These are phyloP conservation scores for Kazachstania sp. DNA, from an alignment of 1,139 yeast species.

Conservation along the genomic window DNA sequence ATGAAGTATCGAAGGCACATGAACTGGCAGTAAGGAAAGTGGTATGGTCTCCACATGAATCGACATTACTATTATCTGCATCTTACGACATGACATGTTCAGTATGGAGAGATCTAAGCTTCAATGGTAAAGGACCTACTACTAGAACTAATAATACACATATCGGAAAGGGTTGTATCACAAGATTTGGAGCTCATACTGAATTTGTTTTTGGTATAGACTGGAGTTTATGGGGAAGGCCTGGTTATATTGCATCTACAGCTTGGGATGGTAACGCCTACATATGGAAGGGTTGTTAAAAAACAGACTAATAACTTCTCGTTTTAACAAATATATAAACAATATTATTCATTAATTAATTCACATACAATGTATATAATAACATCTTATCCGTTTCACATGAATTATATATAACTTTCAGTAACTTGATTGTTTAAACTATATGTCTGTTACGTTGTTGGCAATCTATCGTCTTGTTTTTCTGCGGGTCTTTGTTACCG, in stretches of 20 bases:
- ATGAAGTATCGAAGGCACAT: conserved; percentile 69
- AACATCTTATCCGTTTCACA: no score
- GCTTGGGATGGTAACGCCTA: conserved; percentile 97
- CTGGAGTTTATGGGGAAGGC: conserved; percentile 94
- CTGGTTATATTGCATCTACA: conserved; percentile 90
- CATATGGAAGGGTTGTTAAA: conserved; percentile 61
- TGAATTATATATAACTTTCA: no score
- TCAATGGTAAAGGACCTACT: conserved; percentile 39
- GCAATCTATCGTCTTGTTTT: no score
- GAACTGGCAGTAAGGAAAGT: conserved; percentile 80
- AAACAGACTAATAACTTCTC: no score
- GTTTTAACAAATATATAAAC: neutral
- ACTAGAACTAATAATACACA: conserved; percentile 37
- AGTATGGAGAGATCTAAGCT: conserved; percentile 71
- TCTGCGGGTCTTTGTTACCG: no score
- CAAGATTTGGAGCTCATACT: conserved; percentile 60
- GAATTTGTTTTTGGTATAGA: conserved; percentile 95
- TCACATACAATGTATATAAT: no score
- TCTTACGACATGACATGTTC: conserved; percentile 91
- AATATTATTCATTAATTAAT: neutral
- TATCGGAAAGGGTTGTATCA: conserved; percentile 39
- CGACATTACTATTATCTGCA: conserved; percentile 61
- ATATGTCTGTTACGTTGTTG: no score
- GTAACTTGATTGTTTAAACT: no score
- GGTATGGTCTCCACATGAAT: conserved; percentile 82